Base-by-base conservation (phyloP, 345 rosid genomes). In the Turritis glabra region DNA sequence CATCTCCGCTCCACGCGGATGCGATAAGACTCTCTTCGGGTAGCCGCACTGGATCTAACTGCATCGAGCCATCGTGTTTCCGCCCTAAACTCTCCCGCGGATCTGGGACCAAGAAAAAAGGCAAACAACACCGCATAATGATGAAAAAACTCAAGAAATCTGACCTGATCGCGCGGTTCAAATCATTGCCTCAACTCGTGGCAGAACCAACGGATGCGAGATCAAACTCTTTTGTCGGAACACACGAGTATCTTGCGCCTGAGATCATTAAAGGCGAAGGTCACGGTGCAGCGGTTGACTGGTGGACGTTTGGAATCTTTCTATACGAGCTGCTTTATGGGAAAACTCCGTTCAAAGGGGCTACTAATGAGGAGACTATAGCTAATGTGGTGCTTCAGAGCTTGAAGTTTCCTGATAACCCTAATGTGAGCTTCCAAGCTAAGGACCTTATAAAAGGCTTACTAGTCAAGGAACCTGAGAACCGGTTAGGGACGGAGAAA, bases 191-290 rank as follows among this genome's bases (percentile, higher is more conserved):
- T 32, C 96, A 88, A 66, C 98, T 94, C 21, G 95, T 94, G 79
- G 98, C 96, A 7, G 98, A 94, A 84, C 98, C 98, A 40, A 87
- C 96, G 0, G 97, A 94, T 67, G 98, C 97, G 9, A 83, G 98
- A 44, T 94, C 98, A 46, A 94, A 94, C 78, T 94, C 98, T 43
- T 94, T 94, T 67, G 98, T 94, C 2, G 98, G 98, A 9, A 94
- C 98, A 69, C 97, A 94, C 53, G 98, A 94, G 72, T 94, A 94
- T 83, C 73, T 94, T 50, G 97, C 98, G 0, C 98, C 98, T 0
- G 98, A 93, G 81, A 93, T 93, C 65, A 91, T 94, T 46, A 94
- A 91, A 85, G 98, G 98, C 13, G 94, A 94, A 80, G 98, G 97
- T 44, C 98, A 94, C 17, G 98, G 98, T 17, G 98, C 98, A 14